Evolutionary conservation across 306 rosid species (phyloP), one percentile per base, ranked within the genome.

Genomic region (Fagus crenata): DNA sequence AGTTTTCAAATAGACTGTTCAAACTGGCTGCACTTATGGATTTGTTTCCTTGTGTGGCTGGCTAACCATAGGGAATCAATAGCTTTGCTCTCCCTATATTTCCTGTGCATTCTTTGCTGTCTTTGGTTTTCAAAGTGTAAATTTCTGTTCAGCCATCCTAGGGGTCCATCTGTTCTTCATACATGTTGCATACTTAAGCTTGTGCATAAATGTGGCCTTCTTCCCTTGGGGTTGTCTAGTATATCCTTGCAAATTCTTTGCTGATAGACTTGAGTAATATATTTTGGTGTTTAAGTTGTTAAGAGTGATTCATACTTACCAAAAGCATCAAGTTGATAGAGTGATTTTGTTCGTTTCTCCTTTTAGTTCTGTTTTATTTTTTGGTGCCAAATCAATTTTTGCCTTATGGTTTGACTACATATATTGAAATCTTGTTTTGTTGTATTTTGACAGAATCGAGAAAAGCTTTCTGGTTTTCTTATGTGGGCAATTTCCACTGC

Each of bases 401-500:
- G 51, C 58, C 31, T 8, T 51, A 18, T 46, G 39, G n/a, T 64
- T 58, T 73, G 33, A 46, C 35, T 56, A 2, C 74, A 75, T 78
- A 64, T 80, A 41, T 2, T 67, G 35, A 53, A 18, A 53, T 69
- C 74, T 41, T 15, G 15, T 18, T 73, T 42, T 76, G 42, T 40
- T 69, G 35, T 83, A 73, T 76, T 49, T 78, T 49, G 67, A 35
- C 90, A 92, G 99, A 77, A 82, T 75, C 71, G 3, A 75, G 90
- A 84, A 80, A 88, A 81, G 82, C 89, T 90, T 80, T 86, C 86
- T 64, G 87, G 84, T 76, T 90, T 95, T 82, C 76, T 92, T 75
- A 60, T 39, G 64, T 92, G 98, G 98, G 89, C 93, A 72, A 76
- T 87, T 75, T 79, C 90, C 54, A 79, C 89, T 77, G 92, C 93